A percentile compares a stretch with the other conserved stretches of the same genome.
Conservation (phyloP, 306 rosid species). For the Vigna trinervia region DNA sequence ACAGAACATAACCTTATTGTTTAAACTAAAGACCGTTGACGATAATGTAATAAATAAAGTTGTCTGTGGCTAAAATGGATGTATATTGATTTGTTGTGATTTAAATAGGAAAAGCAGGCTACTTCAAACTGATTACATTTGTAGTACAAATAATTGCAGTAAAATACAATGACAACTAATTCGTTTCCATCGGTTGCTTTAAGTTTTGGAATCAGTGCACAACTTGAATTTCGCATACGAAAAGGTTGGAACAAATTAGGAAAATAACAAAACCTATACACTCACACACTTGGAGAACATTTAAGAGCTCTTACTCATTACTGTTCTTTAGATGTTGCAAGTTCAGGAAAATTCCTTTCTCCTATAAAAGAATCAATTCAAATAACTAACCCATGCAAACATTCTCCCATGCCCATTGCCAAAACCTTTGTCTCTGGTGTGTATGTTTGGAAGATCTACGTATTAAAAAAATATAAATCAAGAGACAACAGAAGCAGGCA, state of each 20-base stretch:
- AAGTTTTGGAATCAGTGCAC: conserved; percentile 4
- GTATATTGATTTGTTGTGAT: conserved; percentile 15
- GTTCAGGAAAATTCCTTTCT: conserved; percentile 9
- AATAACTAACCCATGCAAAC: conserved; percentile 13
- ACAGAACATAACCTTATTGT: background rate
- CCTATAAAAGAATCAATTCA: background rate
- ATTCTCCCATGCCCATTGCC: background rate
- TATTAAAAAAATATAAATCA: conserved; percentile 9
- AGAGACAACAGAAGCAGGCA: conserved; percentile 24
- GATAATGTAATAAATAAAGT: conserved; percentile 14
- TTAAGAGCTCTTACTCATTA: background rate
- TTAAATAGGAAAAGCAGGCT: conserved; percentile 7
- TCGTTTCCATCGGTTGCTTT: conserved; percentile 24
- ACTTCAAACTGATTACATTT: conserved; percentile 18
- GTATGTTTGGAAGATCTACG: conserved; percentile 10
- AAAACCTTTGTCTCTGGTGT: conserved; percentile 9
- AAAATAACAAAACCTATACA: conserved; percentile 2
- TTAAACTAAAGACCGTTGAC: background rate
- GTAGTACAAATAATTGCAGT: conserved; percentile 27
- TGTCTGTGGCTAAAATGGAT: conserved; percentile 1
- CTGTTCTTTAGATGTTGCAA: conserved; percentile 12
- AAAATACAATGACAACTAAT: conserved; percentile 5
- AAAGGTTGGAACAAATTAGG: conserved; percentile 11
- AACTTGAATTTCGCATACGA: background rate
- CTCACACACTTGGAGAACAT: conserved; percentile 5